These are phyloP conservation scores for Stenogyne calaminthoides DNA, from an alignment of 305 asterid genomes.

Conservation along the genomic window DNA sequence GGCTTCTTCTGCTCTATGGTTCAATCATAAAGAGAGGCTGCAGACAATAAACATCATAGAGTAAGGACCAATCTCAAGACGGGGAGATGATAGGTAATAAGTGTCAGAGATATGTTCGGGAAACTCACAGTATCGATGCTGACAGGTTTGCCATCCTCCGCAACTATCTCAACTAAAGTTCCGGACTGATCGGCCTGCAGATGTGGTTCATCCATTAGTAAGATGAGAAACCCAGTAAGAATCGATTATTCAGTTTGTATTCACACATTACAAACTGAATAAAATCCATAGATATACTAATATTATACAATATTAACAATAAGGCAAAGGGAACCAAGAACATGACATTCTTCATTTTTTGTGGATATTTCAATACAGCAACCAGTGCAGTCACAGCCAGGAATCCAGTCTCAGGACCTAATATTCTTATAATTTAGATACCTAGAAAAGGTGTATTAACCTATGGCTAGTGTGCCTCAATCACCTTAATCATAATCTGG, in stretches of 20 bases:
- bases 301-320: background rate
- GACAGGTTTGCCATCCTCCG: slow-evolving; percentile 86
- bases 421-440: background rate
- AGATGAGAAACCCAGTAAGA: background rate
- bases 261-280: background rate
- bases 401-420: background rate
- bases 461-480: background rate
- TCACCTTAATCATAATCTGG: background rate
- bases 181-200: slow-evolving; percentile 80
- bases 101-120: background rate
- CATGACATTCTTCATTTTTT: background rate
- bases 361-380: background rate
- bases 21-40: slow-evolving; percentile 87
- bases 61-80: slow-evolving; percentile 21
- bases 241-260: background rate
- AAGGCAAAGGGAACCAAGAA: background rate
- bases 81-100: background rate
- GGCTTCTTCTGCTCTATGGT: slow-evolving; percentile 44
- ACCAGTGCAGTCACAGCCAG: background rate
- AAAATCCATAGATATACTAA: background rate
- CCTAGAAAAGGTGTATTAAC: background rate
- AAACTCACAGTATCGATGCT: slow-evolving; percentile 72
- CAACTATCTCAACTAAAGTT: slow-evolving; percentile 64
- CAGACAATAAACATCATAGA: slow-evolving; percentile 11
- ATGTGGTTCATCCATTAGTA: background rate